Percentiles rank a stretch among this genome's conserved stretches.
These are phyloP conservation scores for Passalora sequoiae DNA, from an alignment of 2,329 filamentous ascomycete genomes.

Conservation along the genomic window DNA sequence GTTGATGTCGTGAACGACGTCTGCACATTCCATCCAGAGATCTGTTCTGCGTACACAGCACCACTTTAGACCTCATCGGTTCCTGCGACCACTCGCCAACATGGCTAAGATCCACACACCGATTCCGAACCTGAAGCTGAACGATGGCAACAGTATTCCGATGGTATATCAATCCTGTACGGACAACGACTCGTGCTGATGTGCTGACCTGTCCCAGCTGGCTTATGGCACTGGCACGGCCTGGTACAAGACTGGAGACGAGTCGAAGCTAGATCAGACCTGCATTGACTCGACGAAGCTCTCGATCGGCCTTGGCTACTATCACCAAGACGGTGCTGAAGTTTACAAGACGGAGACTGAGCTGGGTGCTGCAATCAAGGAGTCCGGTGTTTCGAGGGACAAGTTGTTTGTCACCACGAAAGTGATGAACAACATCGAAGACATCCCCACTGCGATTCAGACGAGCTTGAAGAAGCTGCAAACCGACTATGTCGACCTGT, in stretches of 20 bases:
- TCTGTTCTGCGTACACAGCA: no score
- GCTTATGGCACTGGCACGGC: conserved; percentile 70
- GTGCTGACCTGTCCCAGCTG: conserved; percentile 45
- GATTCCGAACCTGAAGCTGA: conserved; percentile 60
- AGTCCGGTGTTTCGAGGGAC: conserved; percentile 40
- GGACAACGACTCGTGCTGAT: conserved; percentile 1
- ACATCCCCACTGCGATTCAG: conserved; percentile 53
- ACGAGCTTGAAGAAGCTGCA: conserved; percentile 56
- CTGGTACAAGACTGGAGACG: conserved; percentile 51
- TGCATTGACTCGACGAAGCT: conserved; percentile 53
- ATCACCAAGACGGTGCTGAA: conserved; percentile 71
- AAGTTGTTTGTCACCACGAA: conserved; percentile 55
- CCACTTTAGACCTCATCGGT: no score
- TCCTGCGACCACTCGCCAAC: conserved; percentile 6
- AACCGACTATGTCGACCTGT: conserved; percentile 59
- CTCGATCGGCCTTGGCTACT: conserved; percentile 65
- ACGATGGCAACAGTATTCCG: conserved; percentile 68
- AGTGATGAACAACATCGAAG: conserved; percentile 47
- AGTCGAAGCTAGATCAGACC: conserved; percentile 52
- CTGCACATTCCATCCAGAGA: no score
- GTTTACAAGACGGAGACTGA: conserved; percentile 50
- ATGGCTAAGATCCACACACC: conserved; percentile 34
- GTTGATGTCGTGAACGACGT: no score
- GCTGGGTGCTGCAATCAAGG: conserved; percentile 44
- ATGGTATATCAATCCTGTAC: conserved; percentile 46